Evolutionary conservation across 208 protist genomes (phyloP).

Genomic region (Trypanosoma rangeli): DNA sequence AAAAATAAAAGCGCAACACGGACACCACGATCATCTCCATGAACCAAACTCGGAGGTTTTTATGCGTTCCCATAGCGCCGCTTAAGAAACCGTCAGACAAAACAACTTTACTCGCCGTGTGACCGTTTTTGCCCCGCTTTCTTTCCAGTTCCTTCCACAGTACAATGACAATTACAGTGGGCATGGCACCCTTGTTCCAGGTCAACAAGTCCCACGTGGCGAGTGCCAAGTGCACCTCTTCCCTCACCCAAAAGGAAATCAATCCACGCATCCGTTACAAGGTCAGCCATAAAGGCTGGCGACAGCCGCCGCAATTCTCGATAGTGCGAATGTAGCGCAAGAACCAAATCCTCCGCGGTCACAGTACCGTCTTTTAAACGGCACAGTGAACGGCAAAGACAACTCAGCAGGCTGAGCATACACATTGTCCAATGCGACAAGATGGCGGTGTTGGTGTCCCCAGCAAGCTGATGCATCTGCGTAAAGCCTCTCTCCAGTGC

Average conservation of each 20-base stretch:
- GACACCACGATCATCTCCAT: background rate
- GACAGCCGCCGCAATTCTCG: constrained; percentile 12
- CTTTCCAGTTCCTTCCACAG: background rate
- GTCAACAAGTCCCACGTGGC: background rate
- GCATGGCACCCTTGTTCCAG: background rate
- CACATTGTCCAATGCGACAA: constrained; percentile 12
- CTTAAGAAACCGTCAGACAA: background rate
- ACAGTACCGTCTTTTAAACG: background rate
- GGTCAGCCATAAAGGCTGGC: constrained; percentile 8
- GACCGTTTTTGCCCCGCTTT: background rate
- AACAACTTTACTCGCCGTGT: background rate
- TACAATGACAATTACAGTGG: background rate
- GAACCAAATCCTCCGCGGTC: constrained; percentile 2
- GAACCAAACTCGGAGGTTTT: background rate
- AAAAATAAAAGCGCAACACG: background rate
- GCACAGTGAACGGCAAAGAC: constrained; percentile 12
- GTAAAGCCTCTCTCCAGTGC: constrained; percentile 7
- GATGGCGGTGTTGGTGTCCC: background rate
- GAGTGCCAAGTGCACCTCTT: background rate
- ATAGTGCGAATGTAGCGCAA: constrained; percentile 17
- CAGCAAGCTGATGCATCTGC: constrained; percentile 5
- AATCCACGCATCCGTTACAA: constrained; percentile 23
- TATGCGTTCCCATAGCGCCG: background rate
- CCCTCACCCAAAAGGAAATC: constrained; percentile 28
- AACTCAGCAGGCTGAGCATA: constrained; percentile 16